phyloP scores from a whole-genome alignment of 1,139 yeast genomes.

The Geotrichum australiense region DNA sequence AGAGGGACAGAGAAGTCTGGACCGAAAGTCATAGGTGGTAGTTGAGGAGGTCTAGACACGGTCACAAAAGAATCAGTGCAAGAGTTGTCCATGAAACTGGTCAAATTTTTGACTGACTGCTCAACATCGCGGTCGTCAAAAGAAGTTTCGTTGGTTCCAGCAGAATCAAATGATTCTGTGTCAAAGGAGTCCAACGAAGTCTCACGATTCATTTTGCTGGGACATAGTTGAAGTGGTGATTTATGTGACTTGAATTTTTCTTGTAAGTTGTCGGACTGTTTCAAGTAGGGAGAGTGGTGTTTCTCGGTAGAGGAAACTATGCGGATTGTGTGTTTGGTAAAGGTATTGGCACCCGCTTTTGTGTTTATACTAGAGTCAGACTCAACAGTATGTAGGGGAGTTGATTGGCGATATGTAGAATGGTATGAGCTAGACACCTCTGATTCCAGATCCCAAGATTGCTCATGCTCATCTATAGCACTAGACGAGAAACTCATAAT shows the following conservation, averaged over 20 bases:
- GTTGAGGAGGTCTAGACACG: conserved; percentile 4
- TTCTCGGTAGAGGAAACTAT: no score
- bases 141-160: conserved; percentile 13
- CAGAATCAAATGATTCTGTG: conserved; percentile 7
- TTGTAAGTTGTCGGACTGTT: background rate
- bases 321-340: no score
- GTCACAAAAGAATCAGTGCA: background rate
- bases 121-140: conserved; percentile 3
- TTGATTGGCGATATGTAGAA: background rate
- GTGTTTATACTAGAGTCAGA: no score
- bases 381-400: no score
- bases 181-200: conserved; percentile 11
- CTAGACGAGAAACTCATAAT: conserved; percentile 3
- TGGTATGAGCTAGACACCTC: no score
- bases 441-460: no score
- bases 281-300: no score
- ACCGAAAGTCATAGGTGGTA: conserved; percentile 4
- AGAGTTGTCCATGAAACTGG: background rate
- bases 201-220: conserved; percentile 5
- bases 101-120: background rate
- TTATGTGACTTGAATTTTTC: background rate
- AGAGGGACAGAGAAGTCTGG: background rate
- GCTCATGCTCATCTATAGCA: no score
- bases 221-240: conserved; percentile 12
- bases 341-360: no score